Percentiles rank a stretch among this genome's conserved stretches.
Evolutionary conservation across 129 eudicot species (phyloP).

Genomic region (Erigeron canadensis): DNA sequence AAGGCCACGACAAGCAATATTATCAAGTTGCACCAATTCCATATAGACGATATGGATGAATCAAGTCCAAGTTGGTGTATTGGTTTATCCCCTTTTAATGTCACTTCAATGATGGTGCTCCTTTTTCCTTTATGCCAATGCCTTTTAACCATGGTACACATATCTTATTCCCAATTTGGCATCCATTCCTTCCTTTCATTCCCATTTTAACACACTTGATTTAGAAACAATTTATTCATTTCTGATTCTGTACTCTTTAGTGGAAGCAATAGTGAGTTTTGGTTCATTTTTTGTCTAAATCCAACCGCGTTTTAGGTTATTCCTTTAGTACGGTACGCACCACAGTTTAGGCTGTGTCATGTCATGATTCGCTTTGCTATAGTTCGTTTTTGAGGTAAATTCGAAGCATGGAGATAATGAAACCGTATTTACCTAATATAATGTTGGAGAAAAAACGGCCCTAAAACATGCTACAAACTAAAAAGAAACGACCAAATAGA

Average conservation of each 20-base stretch:
- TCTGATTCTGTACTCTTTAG: constrained; percentile 38
- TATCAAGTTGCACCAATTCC: constrained; percentile 44
- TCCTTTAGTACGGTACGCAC: constrained; percentile 18
- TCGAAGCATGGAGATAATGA: background rate
- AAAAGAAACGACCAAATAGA: too few species aligned
- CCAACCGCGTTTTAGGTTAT: constrained; percentile 35
- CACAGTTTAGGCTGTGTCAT: background rate
- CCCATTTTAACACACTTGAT: constrained; percentile 44
- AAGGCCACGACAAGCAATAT: constrained; percentile 38
- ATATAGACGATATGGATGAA: constrained; percentile 39
- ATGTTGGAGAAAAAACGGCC: background rate
- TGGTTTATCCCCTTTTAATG: constrained; percentile 43
- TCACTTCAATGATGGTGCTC: constrained; percentile 50
- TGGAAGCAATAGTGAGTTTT: constrained; percentile 38
- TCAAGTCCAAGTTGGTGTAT: constrained; percentile 34
- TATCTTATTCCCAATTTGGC: constrained; percentile 58
- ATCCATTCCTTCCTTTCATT: constrained; percentile 32
- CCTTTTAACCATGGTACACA: constrained; percentile 58
- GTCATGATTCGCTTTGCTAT: background rate
- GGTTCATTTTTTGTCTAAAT: constrained; percentile 19
- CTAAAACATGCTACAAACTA: too few species aligned
- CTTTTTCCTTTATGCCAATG: constrained; percentile 53
- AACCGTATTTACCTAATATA: background rate
- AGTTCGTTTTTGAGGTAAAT: background rate
- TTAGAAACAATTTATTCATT: constrained; percentile 42